Evolutionary conservation across 257 asterid genomes (phyloP), one percentile per base, ranked within the genome.

Genomic region (Fraxinus americana): DNA sequence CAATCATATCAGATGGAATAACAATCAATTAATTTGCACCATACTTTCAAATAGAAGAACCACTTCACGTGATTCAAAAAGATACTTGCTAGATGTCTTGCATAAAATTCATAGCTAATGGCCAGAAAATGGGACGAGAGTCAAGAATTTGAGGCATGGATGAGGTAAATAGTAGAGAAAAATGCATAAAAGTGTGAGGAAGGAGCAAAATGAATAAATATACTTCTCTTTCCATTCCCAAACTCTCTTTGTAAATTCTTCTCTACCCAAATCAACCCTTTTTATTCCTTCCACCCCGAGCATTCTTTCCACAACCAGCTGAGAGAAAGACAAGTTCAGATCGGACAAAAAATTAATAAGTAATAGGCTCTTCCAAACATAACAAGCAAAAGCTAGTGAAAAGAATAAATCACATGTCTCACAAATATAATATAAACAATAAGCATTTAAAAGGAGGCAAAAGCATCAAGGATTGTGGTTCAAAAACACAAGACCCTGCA

Each of bases 161-260:
- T 6, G 29, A 45, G 75, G 61, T 25, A 69, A 35, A 29, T 59
- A 52, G n/a, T 57, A 67, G 68, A 77, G 68, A 52, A 70, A 77
- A 77, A 25, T 63, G 63, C 74, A 75, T 30, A 75, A 70, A 70
- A 50, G 72, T 61, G 67, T 48, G 43, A 77, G 66, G 36, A 32
- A 72, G 79, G 80, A 83, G 82, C 79, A 80, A 72, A 48, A 78
- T 32, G 75, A 80, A 78, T 61, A 68, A 57, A 72, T 85, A 52
- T 93, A 96, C 99, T 93, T 96, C 86, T 91, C 92, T 91, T 96
- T 96, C 99, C 99, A 96, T 79, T 90, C 93, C 99, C 99, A 96
- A 70, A 96, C 97, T 88, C 92, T 90, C 78, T 90, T 92, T 27
- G 92, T 83, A 77, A 96, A 96, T 86, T 93, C 98, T 61, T 93